Conservation (phyloP, 305 asterid genomes). For the Fraxinus ornus region DNA sequence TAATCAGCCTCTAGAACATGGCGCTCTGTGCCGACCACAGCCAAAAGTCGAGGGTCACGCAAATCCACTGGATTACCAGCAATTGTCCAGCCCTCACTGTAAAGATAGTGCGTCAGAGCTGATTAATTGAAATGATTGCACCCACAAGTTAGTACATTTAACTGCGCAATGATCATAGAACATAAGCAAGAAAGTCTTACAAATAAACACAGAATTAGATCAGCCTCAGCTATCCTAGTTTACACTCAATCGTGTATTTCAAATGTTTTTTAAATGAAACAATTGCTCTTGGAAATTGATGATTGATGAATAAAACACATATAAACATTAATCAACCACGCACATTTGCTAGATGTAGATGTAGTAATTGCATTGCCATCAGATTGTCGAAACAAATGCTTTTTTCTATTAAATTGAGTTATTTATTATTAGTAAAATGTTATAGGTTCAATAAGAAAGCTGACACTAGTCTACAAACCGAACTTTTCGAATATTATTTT, state of each 20-base stretch:
- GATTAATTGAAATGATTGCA: background rate
- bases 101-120: background rate
- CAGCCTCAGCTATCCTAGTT: background rate
- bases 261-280: background rate
- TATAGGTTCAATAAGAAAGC: background rate
- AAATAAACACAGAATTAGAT: background rate
- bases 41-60: constrained; percentile 46
- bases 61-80: constrained; percentile 44
- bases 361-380: background rate
- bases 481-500: background rate
- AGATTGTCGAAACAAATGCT: background rate
- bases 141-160: background rate
- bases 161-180: background rate
- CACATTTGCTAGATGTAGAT: background rate
- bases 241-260: background rate
- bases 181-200: background rate
- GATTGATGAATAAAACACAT: background rate
- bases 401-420: background rate
- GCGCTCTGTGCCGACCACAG: constrained; percentile 49
- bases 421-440: background rate
- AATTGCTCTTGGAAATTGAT: background rate
- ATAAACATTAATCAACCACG: background rate
- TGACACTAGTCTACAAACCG: background rate
- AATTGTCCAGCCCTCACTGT: constrained; percentile 49
- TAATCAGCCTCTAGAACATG: constrained; percentile 46